These are phyloP conservation scores for Combretum micranthum DNA, from an alignment of 345 rosid species.

Conservation along the genomic window DNA sequence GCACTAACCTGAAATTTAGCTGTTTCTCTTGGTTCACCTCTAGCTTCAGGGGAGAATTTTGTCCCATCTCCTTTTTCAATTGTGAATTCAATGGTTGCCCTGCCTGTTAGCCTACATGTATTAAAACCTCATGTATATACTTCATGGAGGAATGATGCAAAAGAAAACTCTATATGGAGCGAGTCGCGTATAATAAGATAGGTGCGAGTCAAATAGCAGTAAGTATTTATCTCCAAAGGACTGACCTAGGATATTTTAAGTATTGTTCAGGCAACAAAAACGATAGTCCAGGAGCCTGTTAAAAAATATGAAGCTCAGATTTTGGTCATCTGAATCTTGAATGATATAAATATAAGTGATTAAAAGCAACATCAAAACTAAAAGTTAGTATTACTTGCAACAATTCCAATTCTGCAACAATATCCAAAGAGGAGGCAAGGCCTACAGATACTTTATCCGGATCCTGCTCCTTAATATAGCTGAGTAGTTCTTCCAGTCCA, in stretches of 20 bases:
- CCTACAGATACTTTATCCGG: conserved; percentile 86
- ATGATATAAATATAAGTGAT: not conserved
- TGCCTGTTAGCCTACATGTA: conserved; percentile 64
- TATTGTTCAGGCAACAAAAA: conserved; percentile 85
- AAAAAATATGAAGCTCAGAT: conserved; percentile 16
- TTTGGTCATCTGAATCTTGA: not conserved
- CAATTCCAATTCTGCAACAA: conserved; percentile 80
- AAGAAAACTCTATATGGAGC: not conserved
- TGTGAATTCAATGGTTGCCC: conserved; percentile 74
- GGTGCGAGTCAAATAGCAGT: not conserved
- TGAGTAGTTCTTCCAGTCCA: conserved; percentile 71
- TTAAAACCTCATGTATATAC: not conserved
- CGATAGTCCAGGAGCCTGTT: conserved; percentile 93
- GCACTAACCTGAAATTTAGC: conserved; percentile 63
- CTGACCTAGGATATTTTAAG: conserved; percentile 79
- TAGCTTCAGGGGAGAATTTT: conserved; percentile 67
- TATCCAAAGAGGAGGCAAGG: conserved; percentile 74
- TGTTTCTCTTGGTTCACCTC: conserved; percentile 65
- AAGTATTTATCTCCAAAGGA: conserved; percentile 3
- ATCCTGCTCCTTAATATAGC: conserved; percentile 71
- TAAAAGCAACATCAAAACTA: not conserved
- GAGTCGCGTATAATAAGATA: not conserved
- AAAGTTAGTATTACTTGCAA: conserved; percentile 51
- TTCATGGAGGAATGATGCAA: conserved; percentile 8
- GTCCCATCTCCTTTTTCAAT: conserved; percentile 81